These are phyloP conservation scores for Pseudocercospora fuligena DNA, from an alignment of 2,329 filamentous ascomycete genomes.

Conservation along the genomic window DNA sequence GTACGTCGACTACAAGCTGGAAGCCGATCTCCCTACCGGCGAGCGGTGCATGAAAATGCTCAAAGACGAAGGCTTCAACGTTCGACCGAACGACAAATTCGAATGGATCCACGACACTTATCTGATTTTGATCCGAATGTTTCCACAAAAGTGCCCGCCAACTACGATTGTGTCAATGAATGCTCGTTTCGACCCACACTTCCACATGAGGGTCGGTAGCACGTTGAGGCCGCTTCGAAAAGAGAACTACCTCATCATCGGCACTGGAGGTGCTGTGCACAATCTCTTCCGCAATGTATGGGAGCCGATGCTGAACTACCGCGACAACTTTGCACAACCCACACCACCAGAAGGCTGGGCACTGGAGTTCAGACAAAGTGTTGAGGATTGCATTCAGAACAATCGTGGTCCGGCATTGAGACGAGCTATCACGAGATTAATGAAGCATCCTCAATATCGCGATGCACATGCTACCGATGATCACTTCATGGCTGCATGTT, in stretches of 20 bases:
- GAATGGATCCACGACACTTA: conserved; percentile 77
- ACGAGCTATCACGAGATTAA: conserved; percentile 62
- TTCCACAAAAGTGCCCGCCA: conserved; percentile 66
- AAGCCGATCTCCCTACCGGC: conserved; percentile 61
- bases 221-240: conserved; percentile 61
- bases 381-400: conserved; percentile 64
- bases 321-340: conserved; percentile 66
- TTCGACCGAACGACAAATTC: conserved; percentile 59
- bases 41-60: conserved; percentile 58
- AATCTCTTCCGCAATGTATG: conserved; percentile 72
- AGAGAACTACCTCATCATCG: conserved; percentile 62
- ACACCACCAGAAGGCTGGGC: conserved; percentile 64
- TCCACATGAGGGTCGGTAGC: conserved; percentile 62
- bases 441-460: conserved; percentile 69
- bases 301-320: conserved; percentile 66
- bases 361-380: conserved; percentile 68
- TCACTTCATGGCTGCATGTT: conserved; percentile 70
- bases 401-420: conserved; percentile 60
- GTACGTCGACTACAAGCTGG: conserved; percentile 66
- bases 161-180: conserved; percentile 65
- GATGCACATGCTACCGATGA: conserved; percentile 73
- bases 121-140: conserved; percentile 72
- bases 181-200: conserved; percentile 60
- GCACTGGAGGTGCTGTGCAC: conserved; percentile 68
- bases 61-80: conserved; percentile 58